Evolutionary conservation across 2,329 filamentous ascomycete genomes (phyloP), one percentile per base, ranked within the genome.

Genomic region (Alternaria novae-zelandiae): DNA sequence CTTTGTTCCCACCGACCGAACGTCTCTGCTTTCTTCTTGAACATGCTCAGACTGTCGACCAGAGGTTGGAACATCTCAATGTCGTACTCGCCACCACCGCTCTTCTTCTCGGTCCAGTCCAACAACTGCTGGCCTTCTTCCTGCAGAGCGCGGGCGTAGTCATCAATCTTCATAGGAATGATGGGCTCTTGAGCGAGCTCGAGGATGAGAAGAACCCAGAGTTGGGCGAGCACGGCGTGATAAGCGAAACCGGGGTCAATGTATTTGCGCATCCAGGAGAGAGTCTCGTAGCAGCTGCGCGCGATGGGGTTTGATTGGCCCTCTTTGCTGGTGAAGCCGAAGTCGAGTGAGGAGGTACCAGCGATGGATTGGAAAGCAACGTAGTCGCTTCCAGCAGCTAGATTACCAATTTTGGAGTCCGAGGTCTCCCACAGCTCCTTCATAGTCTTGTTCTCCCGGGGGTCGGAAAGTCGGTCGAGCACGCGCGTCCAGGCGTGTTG

Each of bases 361-460:
- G 93, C 93, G 54, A 98, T 92, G 76, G 95, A 88, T 80, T 97
- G 95, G 79, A 98, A 99, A 2, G 94, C 89, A 3, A 94, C 91
- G 72, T 93, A 96, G 79, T 98, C 96, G 69, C 93, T 91, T 10
- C 87, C 90, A 5, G 89, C 89, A 12, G 90, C 93, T 0, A 96
- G 85, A 2, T 88, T 87, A 49, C 89, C 88, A 1, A 98, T 83
- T 28, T 86, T 82, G 21, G 68, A 68, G 13, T 86, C 82, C 3
- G 86, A 83, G 17, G 85, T 82, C n/a, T 93, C 87, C 93, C 94
- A 98, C 3, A 94, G 83, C 21, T 91, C 84, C 50, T 88, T 87
- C 9, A 98, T 81, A 0, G 93, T 92, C 54, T 86, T 84, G 74
- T 97, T 96, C 17, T 72, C 63, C 46, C 84, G 84, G 0, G 93